Evolutionary conservation across 495 filamentous ascomycete genomes (phyloP), one percentile per base, ranked within the genome.

Genomic region (Neurospora sp.): DNA sequence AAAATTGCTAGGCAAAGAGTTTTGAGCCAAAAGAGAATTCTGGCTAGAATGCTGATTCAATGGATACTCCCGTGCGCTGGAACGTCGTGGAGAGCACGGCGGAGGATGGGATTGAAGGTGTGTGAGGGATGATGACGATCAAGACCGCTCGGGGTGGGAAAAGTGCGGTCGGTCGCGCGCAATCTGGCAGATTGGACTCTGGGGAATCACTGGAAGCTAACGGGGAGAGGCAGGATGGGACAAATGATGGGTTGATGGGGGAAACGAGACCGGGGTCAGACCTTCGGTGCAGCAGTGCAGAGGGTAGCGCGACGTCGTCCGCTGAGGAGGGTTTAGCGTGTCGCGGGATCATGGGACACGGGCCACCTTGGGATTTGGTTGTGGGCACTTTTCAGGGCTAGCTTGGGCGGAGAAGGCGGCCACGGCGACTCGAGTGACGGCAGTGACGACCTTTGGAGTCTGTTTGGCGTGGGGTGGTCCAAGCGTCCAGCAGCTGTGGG

Each of bases 191-290:
- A 66, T 66, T 66, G 54, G 54, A 66, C 54, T 66, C 54, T 66
- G 54, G 54, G 54, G 54, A 66, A 66, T 66, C 54, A 66, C 54
- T 62, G 23, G 20, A 62, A 59, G 48, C 54, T 62, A 62, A 31
- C 46, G 46, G 46, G 27, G 14, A 35, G 54, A 31, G 27, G 54
- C 54, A 62, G 54, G 54, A 66, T 66, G 75, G 70, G 73, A 69
- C 35, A 73, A 72, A 73, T 71, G 77, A 75, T 71, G 76, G 77
- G 76, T 77, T 78, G 39, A 38, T 41, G 31, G 69, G 76, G 75
- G 74, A 70, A 72, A 77, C 71, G 73, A 76, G 74, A 69, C 76
- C 73, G 78, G 79, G 78, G 77, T 42, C 70, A 27, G 27, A 66
- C 27, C 54, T 66, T 66, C 54, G 54, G 54, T 66, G 54, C 54